Conservation (phyloP, 1,139 yeast genomes). For the Debaryomyces singareniensis region DNA sequence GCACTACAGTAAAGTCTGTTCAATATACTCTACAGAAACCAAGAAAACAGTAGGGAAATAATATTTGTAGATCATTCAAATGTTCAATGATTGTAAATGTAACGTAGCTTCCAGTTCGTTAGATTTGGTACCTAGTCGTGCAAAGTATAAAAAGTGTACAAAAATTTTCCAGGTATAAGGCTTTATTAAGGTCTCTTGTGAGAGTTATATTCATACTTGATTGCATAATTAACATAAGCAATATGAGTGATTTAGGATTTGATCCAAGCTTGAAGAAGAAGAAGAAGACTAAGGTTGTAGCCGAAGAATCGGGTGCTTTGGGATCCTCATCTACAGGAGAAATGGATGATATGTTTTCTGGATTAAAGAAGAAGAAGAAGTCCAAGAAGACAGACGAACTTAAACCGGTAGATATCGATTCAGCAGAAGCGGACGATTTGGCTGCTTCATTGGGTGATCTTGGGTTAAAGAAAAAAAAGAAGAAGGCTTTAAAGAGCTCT, state of each 20-base stretch:
- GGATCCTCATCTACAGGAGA: slow-evolving; percentile 31
- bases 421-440: slow-evolving; percentile 33
- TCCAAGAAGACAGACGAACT: slow-evolving; percentile 36
- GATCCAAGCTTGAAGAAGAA: slow-evolving; percentile 80
- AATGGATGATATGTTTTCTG: slow-evolving; percentile 48
- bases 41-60: too few relatives aligned
- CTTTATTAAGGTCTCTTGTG: too few relatives aligned
- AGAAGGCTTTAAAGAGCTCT: slow-evolving; percentile 55
- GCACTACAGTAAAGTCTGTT: too few relatives aligned
- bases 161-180: too few relatives aligned
- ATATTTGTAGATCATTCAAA: too few relatives aligned
- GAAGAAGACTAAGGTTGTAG: slow-evolving; percentile 61
- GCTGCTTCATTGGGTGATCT: slow-evolving; percentile 67
- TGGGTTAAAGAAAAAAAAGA: slow-evolving; percentile 81
- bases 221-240: slow-evolving; percentile 1
- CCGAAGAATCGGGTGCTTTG: slow-evolving; percentile 29
- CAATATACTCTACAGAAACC: too few relatives aligned
- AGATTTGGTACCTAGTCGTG: too few relatives aligned
- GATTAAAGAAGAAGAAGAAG: slow-evolving; percentile 51
- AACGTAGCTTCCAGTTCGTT: too few relatives aligned
- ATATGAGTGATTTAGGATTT: slow-evolving; percentile 61
- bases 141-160: too few relatives aligned
- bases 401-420: too few relatives aligned
- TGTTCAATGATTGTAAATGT: too few relatives aligned
- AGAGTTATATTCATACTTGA: neutral